Base-by-base conservation (phyloP, 108 stramenopile genomes). In the Discostella stelligeroides region DNA sequence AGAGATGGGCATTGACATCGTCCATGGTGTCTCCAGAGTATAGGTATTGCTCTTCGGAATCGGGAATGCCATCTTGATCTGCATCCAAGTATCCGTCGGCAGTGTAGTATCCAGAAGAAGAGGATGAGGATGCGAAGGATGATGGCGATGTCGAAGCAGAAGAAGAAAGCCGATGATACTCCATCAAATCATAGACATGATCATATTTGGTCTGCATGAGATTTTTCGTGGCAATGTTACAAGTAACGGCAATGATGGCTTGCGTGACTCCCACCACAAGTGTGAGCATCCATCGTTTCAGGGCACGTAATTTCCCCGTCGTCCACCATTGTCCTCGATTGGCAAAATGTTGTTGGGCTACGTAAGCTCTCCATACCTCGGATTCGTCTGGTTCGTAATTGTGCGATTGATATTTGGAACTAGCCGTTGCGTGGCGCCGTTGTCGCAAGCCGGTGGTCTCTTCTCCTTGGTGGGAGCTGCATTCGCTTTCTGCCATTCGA, bases 281-380 rank as follows among this genome's bases (percentile, higher is more conserved):
- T 23, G 95, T 95, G 49, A 95, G 56, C 39, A 82, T 72, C 95
- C 95, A 95, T 30, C 88, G 70, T 60, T 91, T 91, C 7, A 95
- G 45, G 21, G 90, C 74, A 6, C 89, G 76, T 45, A 85, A 84
- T 63, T 91, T 92, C 9, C 86, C 84, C 4, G 95, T 92, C 10
- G 95, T 95, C 95, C 95, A 95, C 95, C 95, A 92, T 47, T 92
- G 92, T 12, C 91, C 91, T 10, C 95, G 88, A 62, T 95, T 95
- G 15, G 65, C 60, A 73, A 90, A 90, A 55, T 95, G 90, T 18
- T 89, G 81, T 72, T 90, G 90, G 7, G 90, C 89, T 21, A 85
- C 85, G 48, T 89, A 88, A 47, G 91, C 88, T 0, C 94, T 63
- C 94, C 94, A 95, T 0, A 95, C 89, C 56, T 95, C 94, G 43